These are phyloP conservation scores for Populus euphratica DNA, from an alignment of 345 rosid species.

Conservation along the genomic window DNA sequence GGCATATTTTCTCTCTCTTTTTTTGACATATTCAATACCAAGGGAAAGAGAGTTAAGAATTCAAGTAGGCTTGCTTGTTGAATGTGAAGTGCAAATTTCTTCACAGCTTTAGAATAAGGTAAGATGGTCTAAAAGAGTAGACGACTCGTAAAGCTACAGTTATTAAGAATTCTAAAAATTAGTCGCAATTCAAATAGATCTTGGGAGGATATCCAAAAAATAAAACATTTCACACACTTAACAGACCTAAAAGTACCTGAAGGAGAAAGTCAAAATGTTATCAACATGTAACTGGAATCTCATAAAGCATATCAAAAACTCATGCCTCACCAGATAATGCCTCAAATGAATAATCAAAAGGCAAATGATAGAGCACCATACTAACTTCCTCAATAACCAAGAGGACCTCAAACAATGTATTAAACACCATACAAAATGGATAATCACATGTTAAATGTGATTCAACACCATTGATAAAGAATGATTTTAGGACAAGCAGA, in stretches of 20 bases:
- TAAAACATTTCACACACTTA: conserved; percentile 93
- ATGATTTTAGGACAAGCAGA: neutral
- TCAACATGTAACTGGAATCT: neutral
- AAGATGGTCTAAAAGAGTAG: conserved; percentile 70
- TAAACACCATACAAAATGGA: neutral
- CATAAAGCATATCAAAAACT: neutral
- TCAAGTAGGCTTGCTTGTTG: conserved; percentile 60
- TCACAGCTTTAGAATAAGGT: conserved; percentile 89
- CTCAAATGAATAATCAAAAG: neutral
- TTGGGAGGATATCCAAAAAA: conserved; percentile 72
- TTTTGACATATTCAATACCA: no score
- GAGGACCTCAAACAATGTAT: neutral
- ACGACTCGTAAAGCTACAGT: neutral
- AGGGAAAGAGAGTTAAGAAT: neutral
- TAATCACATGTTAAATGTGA: neutral
- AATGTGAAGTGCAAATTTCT: conserved; percentile 92
- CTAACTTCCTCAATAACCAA: neutral
- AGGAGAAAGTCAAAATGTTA: conserved; percentile 6
- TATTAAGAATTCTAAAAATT: conserved; percentile 1
- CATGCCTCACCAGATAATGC: neutral
- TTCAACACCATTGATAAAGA: neutral
- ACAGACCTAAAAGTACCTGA: conserved; percentile 83
- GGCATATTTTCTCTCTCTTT: neutral
- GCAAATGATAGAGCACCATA: neutral
- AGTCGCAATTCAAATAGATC: conserved; percentile 6